phyloP scores from a whole-genome alignment of 2,329 filamentous ascomycete genomes.

The Teratosphaeria destructans region DNA sequence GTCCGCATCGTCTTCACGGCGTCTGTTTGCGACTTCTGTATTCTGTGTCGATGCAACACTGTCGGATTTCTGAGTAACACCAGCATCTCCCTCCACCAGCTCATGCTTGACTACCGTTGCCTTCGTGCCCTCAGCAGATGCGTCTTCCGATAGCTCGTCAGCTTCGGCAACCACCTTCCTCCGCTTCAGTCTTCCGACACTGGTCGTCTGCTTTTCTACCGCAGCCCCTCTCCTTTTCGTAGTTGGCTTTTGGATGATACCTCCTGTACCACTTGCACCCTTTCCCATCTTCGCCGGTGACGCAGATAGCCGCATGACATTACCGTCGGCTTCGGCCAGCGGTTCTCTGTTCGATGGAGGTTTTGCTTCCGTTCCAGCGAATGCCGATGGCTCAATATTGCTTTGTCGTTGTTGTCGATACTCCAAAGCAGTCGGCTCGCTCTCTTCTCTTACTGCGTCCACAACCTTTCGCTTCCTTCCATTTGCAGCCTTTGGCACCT shows the following conservation, averaged over 20 bases:
- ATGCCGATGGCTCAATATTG: neutral
- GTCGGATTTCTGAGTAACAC: neutral
- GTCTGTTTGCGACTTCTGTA: neutral
- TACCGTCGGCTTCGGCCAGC: conserved; percentile 2
- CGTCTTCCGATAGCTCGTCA: neutral
- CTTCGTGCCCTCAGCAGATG: neutral
- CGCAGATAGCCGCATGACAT: neutral
- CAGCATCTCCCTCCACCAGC: neutral
- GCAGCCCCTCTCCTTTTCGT: neutral
- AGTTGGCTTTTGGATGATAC: neutral
- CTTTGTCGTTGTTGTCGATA: neutral
- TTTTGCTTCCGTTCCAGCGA: neutral
- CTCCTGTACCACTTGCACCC: neutral
- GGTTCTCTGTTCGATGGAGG: neutral
- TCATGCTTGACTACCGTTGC: neutral
- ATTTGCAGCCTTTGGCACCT: neutral
- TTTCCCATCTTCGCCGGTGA: conserved; percentile 4
- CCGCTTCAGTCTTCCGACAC: neutral
- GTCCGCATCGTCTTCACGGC: neutral
- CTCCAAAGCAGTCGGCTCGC: neutral
- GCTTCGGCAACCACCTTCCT: neutral
- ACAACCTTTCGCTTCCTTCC: neutral
- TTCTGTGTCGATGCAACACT: neutral
- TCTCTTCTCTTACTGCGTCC: neutral
- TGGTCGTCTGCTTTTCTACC: neutral